A percentile compares a stretch with the other conserved stretches of the same genome.
These are phyloP conservation scores for Sutorius australiensis DNA, from an alignment of 768 basidiomycete species.

Conservation along the genomic window DNA sequence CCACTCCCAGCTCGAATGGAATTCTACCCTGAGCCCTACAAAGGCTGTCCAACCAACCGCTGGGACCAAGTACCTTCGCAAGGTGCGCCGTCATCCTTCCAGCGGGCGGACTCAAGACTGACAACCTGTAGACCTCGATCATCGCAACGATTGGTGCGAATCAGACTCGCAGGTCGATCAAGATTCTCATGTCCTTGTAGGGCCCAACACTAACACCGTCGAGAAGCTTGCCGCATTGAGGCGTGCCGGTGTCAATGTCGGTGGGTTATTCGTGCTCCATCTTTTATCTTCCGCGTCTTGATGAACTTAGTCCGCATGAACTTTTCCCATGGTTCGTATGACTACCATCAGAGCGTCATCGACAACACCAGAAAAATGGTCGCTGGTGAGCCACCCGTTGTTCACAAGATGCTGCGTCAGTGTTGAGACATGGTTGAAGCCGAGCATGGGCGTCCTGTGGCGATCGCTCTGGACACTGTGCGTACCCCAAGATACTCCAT, in stretches of 20 bases:
- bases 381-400: slow-evolving; percentile 47
- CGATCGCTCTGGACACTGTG: slow-evolving; percentile 96
- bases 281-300: slow-evolving; percentile 9
- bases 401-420: neutral
- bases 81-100: slow-evolving; percentile 49
- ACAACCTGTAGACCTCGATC: slow-evolving; percentile 73
- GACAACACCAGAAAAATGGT: slow-evolving; percentile 93
- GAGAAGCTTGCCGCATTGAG: slow-evolving; percentile 84
- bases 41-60: slow-evolving; percentile 69
- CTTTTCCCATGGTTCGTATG: slow-evolving; percentile 98
- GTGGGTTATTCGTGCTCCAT: slow-evolving; percentile 44
- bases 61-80: slow-evolving; percentile 83
- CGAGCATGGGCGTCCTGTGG: slow-evolving; percentile 86
- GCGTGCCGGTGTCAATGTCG: slow-evolving; percentile 95
- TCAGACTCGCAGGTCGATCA: neutral
- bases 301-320: slow-evolving; percentile 89
- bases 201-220: slow-evolving; percentile 90
- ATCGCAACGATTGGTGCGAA: slow-evolving; percentile 93
- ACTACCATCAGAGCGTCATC: slow-evolving; percentile 98
- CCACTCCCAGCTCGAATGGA: slow-evolving; percentile 90
- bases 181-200: slow-evolving; percentile 37
- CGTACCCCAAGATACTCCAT: slow-evolving; percentile 27
- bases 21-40: slow-evolving; percentile 72
- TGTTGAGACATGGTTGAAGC: slow-evolving; percentile 13
- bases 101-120: neutral